phyloP scores from a whole-genome alignment of 495 filamentous ascomycete species.

The Aspergillus wentii region DNA sequence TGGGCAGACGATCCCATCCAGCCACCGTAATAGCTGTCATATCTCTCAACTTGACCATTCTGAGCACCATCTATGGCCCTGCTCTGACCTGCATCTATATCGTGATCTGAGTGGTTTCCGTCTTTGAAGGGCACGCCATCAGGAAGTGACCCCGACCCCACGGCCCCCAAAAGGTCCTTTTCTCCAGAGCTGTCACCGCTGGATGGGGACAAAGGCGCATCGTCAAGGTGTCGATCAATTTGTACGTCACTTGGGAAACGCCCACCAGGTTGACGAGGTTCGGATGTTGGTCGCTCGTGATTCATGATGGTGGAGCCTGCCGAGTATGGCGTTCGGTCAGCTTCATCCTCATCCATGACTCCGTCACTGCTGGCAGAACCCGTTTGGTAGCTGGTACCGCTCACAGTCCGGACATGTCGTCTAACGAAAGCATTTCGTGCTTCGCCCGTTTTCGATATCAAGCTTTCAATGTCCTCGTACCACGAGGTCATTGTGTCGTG shows the following conservation, averaged over 20 bases:
- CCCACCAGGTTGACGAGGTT: slow-evolving; percentile 72
- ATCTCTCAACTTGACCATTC: slow-evolving; percentile 18
- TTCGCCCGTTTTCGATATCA: slow-evolving; percentile 85
- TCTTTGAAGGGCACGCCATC: slow-evolving; percentile 30
- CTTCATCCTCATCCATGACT: slow-evolving; percentile 83
- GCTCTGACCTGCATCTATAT: slow-evolving; percentile 10
- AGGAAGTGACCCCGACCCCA: slow-evolving; percentile 47
- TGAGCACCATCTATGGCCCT: slow-evolving; percentile 3
- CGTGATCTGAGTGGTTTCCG: slow-evolving; percentile 7
- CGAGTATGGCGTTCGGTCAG: slow-evolving; percentile 67
- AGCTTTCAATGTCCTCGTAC: slow-evolving; percentile 85
- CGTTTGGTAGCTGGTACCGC: slow-evolving; percentile 59
- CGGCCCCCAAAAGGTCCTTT: slow-evolving; percentile 55
- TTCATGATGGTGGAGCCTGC: slow-evolving; percentile 46
- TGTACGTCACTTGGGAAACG: slow-evolving; percentile 85
- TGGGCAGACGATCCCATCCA: slow-evolving; percentile 35
- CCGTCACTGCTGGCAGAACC: slow-evolving; percentile 66
- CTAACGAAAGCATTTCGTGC: slow-evolving; percentile 84
- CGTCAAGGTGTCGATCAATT: slow-evolving; percentile 73
- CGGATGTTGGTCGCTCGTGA: slow-evolving; percentile 41
- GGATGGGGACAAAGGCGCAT: slow-evolving; percentile 68
- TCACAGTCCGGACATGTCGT: slow-evolving; percentile 68
- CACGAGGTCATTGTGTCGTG: slow-evolving; percentile 96
- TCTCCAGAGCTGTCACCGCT: slow-evolving; percentile 67
- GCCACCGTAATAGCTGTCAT: slow-evolving; percentile 40